Base-by-base conservation (phyloP, 2,329 filamentous ascomycete genomes). In the Teratosphaeria zuluensis region DNA sequence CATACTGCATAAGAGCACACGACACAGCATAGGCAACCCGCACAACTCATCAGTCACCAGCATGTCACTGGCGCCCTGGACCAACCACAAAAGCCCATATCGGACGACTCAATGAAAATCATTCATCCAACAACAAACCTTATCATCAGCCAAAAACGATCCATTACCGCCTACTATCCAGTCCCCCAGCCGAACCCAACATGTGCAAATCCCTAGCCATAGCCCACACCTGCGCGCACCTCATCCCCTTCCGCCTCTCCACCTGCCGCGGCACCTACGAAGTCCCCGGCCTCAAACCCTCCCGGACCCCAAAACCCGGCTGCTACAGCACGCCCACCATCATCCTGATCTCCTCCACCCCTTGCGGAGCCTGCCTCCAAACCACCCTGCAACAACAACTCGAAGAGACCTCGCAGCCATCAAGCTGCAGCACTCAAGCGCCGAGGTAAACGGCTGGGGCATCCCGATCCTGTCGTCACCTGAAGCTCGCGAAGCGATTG, bases 171-270 rank as follows among this genome's bases (percentile, higher is more conserved):
- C 54, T n/a, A 42, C 56, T 32, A 28, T 53, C 42, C 24, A 11
- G 33, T 35, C 38, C 28, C 48, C n/a, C 55, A 51, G 46, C 55
- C 12, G 54, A 5, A 21, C 38, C 16, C 31, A 63, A 30, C 16
- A 76, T 76, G 74, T 76, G 74, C 68, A 74, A 73, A 51, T 65
- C 69, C 30, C 61, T 70, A 12, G 63, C 61, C 9, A 68, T 72
- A 52, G 58, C 51, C 4, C 75, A 73, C 57, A 57, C 59, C 8
- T 76, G 74, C 63, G 60, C 63, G 0, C 74, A 75, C 61, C 59
- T 59, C 8, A 51, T 68, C 56, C 56, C 58, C 21, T 62, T 70
- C 32, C 64, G 66, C 19, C 64, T 66, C 9, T 74, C 72, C 2
- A 65, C 63, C 21, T 76, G 75, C 60, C 56, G 63, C 11, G 74